These are phyloP conservation scores for Fusarium napiforme DNA, from an alignment of 2,329 filamentous ascomycete genomes.

Conservation along the genomic window DNA sequence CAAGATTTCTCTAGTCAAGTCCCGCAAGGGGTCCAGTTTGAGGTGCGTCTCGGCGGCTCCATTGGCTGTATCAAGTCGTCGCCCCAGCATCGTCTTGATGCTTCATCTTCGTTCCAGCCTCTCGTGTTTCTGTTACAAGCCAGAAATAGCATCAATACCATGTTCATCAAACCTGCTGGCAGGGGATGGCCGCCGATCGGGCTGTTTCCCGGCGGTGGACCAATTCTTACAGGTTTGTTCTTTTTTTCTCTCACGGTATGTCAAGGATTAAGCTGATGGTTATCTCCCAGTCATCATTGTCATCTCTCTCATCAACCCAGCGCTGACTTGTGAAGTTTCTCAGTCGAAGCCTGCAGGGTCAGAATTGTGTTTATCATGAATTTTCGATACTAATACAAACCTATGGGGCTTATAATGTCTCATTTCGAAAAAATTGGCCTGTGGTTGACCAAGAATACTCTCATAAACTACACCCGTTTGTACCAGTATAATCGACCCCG, in stretches of 20 bases:
- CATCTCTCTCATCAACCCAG: conserved; percentile 18
- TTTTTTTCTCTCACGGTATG: conserved; percentile 17
- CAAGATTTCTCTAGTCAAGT: conserved; percentile 20
- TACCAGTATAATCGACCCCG: not conserved
- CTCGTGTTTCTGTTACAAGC: conserved; percentile 17
- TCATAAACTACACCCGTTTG: not conserved
- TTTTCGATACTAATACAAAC: not conserved
- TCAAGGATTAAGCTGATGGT: conserved; percentile 19
- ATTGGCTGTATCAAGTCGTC: conserved; percentile 38
- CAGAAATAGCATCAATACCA: conserved; percentile 40
- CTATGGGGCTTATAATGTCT: not conserved
- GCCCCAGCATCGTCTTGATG: conserved; percentile 40
- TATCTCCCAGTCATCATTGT: conserved; percentile 24
- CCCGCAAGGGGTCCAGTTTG: conserved; percentile 41
- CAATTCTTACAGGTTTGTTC: conserved; percentile 11
- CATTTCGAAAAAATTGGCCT: not conserved
- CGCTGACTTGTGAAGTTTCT: conserved; percentile 25
- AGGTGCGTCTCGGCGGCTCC: conserved; percentile 35
- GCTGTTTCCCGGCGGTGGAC: conserved; percentile 29
- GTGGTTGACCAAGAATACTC: not conserved
- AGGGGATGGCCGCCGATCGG: conserved; percentile 32
- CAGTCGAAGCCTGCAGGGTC: conserved; percentile 6
- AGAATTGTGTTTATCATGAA: conserved; percentile 26
- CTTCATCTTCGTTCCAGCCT: conserved; percentile 34
- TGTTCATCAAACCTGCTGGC: conserved; percentile 6